Conservation (phyloP, 2,329 filamentous ascomycete species). For the Fusarium mangiferae region DNA sequence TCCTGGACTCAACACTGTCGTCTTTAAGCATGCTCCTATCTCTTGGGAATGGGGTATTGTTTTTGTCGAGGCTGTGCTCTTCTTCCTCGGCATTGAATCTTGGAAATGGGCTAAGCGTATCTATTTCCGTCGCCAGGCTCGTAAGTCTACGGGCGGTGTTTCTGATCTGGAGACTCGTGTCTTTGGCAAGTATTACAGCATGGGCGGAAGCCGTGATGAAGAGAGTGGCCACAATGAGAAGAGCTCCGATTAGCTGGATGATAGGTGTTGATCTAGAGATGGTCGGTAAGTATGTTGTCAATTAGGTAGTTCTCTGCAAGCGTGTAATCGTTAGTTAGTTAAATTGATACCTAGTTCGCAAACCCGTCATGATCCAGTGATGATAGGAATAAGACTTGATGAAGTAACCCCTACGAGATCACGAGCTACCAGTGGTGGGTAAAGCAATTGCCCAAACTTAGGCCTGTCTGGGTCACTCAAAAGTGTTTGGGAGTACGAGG, state of each 20-base stretch:
- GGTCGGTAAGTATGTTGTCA: background rate
- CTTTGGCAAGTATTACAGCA: conserved; percentile 48
- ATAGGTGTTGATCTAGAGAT: background rate
- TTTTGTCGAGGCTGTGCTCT: conserved; percentile 63
- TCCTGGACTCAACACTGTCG: conserved; percentile 64
- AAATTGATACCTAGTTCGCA: too few species aligned
- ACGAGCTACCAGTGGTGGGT: fast-evolving
- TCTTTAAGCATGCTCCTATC: conserved; percentile 68
- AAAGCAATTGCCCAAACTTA: fast-evolving
- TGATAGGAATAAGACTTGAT: too few species aligned
- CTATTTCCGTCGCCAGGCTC: conserved; percentile 50
- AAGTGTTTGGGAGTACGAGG: background rate
- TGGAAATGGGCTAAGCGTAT: conserved; percentile 69
- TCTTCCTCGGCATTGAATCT: conserved; percentile 66
- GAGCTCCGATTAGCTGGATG: background rate
- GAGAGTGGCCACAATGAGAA: conserved; percentile 23
- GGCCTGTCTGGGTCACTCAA: too few species aligned
- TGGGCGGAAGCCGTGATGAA: conserved; percentile 36
- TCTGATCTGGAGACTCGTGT: conserved; percentile 47
- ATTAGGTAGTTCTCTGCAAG: background rate
- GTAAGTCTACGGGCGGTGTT: conserved; percentile 30
- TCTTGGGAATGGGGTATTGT: conserved; percentile 71
- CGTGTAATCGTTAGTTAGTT: background rate
- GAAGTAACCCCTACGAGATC: too few species aligned
- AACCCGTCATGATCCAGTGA: too few species aligned